Conservation (phyloP, 352 stramenopile genomes). For the Aphanomyces astaci region DNA sequence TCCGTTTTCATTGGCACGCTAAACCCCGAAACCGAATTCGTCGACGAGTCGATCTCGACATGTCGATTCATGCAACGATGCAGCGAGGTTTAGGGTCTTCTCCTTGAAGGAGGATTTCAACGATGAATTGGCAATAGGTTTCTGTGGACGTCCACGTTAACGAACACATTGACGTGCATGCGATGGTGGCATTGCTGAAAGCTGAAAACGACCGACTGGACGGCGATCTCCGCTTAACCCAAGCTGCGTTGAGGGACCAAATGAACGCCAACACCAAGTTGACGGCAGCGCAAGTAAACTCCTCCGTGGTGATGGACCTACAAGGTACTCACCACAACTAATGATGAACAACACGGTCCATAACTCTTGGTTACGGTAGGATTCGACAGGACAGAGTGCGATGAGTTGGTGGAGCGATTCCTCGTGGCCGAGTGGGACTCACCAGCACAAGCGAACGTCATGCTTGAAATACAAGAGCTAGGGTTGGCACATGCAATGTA, state of each 20-base stretch:
- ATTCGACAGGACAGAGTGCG: slow-evolving; percentile 10
- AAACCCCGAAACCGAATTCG: slow-evolving; percentile 80
- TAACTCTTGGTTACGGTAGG: too few species aligned
- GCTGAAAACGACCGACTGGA: slow-evolving; percentile 47
- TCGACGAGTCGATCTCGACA: slow-evolving; percentile 91
- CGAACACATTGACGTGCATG: slow-evolving; percentile 54
- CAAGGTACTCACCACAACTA: background rate
- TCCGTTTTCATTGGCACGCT: slow-evolving; percentile 95
- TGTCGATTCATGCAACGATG: slow-evolving; percentile 95
- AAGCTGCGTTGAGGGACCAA: slow-evolving; percentile 41
- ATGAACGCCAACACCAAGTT: slow-evolving; percentile 30
- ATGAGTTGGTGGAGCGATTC: slow-evolving; percentile 15
- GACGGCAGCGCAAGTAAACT: slow-evolving; percentile 27
- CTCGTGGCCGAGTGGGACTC: background rate
- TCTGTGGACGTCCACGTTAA: slow-evolving; percentile 59
- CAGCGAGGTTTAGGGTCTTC: slow-evolving; percentile 61
- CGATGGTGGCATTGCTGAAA: slow-evolving; percentile 43
- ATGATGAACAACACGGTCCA: background rate
- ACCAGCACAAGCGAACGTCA: slow-evolving; percentile 24
- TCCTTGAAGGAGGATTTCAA: background rate
- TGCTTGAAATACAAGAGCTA: slow-evolving; percentile 34
- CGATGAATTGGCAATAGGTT: slow-evolving; percentile 17
- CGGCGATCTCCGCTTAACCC: slow-evolving; percentile 14
- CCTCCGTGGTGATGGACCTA: slow-evolving; percentile 10
- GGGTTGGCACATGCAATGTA: slow-evolving; percentile 44